Base-by-base conservation (phyloP, 1,139 yeast species). In the Zygosaccharomyces pseudobailii region DNA sequence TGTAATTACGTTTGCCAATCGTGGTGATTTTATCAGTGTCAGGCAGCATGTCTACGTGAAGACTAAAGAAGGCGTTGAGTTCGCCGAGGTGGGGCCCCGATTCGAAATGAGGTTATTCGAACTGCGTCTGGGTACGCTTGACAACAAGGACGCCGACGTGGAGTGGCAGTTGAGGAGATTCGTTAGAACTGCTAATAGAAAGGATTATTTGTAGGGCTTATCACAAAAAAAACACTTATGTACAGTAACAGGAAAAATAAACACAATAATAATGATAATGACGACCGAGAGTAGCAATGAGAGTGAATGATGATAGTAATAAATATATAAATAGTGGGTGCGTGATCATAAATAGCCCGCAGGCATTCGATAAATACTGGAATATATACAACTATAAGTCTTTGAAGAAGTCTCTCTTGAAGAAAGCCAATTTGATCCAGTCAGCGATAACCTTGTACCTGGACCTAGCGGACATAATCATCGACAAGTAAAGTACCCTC, bases 31-130 rank as follows among this genome's bases (percentile, higher is more conserved):
- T 62, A 90, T 92, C 48, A 80, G 89, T 50, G 97, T 92, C 6
- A 79, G 99, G 68, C 98, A 92, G 65, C 99, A 92, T 65, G 87
- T 94, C 2, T 94, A 86, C 64, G 96, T 90, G 8, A 82, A 80
- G 62, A 88, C 96, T 0, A 81, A 85, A 57, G 96, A 89, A 51
- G 79, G 84, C 31, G 96, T 89, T 3, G 98, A 92, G 65, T 71
- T 92, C 52, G 92, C 97, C 53, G 99, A 92, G 65, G 86, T 94
- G 35, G 99, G 99, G 0, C 99, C 99, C n/a, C 74, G 99, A 52
- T 92, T 92, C 61, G 98, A 94, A 69, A 89, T 92, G 97, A 80
- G 89, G 65, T 71, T 92, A 53, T 92, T 82, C 64, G 97, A 92
- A 65, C 72, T 94, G 54, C 79, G 84, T 62, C 74, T 94, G 56